These are phyloP conservation scores for Leavenworthia alabamica DNA, from an alignment of 345 rosid genomes.

Conservation along the genomic window DNA sequence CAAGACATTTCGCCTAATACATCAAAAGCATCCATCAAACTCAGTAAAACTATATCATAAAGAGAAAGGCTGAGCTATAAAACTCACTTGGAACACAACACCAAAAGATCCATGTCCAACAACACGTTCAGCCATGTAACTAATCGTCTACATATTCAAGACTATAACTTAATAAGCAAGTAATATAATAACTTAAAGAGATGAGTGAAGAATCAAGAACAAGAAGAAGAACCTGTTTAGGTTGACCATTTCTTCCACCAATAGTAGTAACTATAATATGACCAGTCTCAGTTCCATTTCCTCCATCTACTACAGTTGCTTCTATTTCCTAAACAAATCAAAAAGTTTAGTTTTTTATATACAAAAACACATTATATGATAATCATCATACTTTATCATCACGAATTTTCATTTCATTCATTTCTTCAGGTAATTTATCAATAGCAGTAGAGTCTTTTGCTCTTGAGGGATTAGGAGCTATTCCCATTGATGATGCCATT, in stretches of 20 bases:
- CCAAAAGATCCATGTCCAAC: slow-evolving; percentile 98
- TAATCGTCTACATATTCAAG: slow-evolving; percentile 59
- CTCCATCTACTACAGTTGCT: slow-evolving; percentile 79
- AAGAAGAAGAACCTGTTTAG: slow-evolving; percentile 61
- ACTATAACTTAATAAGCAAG: neutral
- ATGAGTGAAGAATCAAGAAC: no score
- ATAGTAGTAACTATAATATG: slow-evolving; percentile 96
- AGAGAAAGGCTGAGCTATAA: neutral
- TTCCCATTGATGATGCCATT: slow-evolving; percentile 70
- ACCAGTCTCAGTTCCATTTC: slow-evolving; percentile 87
- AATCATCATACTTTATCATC: slow-evolving; percentile 53
- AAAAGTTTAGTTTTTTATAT: no score
- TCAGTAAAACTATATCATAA: neutral
- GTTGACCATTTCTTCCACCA: slow-evolving; percentile 96
- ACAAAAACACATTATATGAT: no score
- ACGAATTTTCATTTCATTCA: slow-evolving; percentile 85
- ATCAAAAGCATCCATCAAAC: neutral
- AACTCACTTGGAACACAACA: slow-evolving; percentile 85
- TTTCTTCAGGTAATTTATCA: slow-evolving; percentile 70
- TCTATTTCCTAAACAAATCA: slow-evolving; percentile 80
- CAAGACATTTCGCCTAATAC: slow-evolving; percentile 81
- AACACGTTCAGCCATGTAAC: slow-evolving; percentile 98
- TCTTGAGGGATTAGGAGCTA: slow-evolving; percentile 46
- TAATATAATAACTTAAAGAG: neutral
- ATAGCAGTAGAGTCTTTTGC: slow-evolving; percentile 53